phyloP scores from a whole-genome alignment of 2,329 filamentous ascomycete genomes.

The Cytospora leucostoma region DNA sequence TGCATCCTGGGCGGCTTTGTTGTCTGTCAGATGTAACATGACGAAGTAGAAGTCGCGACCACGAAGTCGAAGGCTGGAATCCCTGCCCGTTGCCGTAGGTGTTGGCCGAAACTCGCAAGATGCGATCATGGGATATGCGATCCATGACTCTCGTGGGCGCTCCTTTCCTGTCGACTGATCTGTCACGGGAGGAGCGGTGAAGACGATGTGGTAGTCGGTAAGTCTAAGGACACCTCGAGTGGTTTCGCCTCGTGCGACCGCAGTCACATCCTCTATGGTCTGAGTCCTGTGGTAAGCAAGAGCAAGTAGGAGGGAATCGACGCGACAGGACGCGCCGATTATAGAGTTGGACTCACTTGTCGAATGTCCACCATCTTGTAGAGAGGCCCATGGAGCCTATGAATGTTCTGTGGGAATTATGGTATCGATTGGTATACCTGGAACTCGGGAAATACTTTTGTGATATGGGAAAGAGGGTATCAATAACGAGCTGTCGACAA shows the following conservation, averaged over 20 bases:
- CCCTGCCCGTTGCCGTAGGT: conserved; percentile 66
- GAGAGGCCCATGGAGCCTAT: conserved; percentile 14
- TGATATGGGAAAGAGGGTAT: neutral
- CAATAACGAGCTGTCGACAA: conserved; percentile 6
- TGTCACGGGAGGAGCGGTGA: conserved; percentile 46
- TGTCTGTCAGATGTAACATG: conserved; percentile 81
- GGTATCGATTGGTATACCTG: neutral
- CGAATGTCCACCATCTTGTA: conserved; percentile 32
- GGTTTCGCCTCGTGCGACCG: conserved; percentile 59
- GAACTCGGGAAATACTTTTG: conserved; percentile 1
- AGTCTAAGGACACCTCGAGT: conserved; percentile 60
- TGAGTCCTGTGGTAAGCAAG: conserved; percentile 31
- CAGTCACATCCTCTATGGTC: conserved; percentile 60
- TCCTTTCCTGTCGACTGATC: conserved; percentile 25
- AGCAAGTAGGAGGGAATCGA: neutral
- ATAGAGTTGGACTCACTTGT: conserved; percentile 26
- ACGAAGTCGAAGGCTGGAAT: conserved; percentile 81
- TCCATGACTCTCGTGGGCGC: conserved; percentile 72
- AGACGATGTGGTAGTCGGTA: conserved; percentile 63
- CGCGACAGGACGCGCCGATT: neutral
- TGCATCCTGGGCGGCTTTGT: conserved; percentile 74
- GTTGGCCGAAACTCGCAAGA: conserved; percentile 77
- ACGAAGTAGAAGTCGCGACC: conserved; percentile 94
- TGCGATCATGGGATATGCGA: conserved; percentile 89
- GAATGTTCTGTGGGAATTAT: conserved; percentile 8